phyloP scores from a whole-genome alignment of 2,329 filamentous ascomycete species.

The Gaeumannomyces tritici region DNA sequence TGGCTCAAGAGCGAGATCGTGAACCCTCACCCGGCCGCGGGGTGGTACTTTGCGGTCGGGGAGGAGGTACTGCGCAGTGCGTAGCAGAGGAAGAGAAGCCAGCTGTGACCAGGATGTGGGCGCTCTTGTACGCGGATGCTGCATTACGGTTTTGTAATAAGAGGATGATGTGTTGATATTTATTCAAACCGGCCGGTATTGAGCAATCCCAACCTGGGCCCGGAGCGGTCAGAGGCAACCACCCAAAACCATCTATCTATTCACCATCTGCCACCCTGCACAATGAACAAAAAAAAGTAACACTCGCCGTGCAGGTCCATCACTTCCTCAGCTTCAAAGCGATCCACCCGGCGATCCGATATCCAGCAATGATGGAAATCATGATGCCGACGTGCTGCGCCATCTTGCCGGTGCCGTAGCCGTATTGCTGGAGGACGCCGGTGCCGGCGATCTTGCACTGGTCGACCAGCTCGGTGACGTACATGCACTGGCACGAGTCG shows the following conservation, averaged over 20 bases:
- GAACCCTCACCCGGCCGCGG: slow-evolving; percentile 11
- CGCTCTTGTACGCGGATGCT: not conserved
- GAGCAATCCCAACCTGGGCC: too few relatives aligned
- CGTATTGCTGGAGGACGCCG: slow-evolving; percentile 60
- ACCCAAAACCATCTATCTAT: too few relatives aligned
- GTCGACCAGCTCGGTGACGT: slow-evolving; percentile 47
- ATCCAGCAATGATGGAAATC: slow-evolving; percentile 64
- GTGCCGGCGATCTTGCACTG: slow-evolving; percentile 63
- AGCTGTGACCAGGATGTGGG: not conserved
- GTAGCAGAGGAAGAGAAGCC: not conserved
- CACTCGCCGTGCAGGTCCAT: not conserved
- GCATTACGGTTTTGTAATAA: not conserved
- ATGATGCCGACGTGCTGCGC: slow-evolving; percentile 70
- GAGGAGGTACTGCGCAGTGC: slow-evolving; percentile 7
- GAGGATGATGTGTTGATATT: not conserved
- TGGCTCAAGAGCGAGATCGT: slow-evolving; percentile 25
- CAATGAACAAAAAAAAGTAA: too few relatives aligned
- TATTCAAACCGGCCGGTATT: not conserved
- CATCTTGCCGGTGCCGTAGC: slow-evolving; percentile 52
- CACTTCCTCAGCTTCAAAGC: slow-evolving; percentile 35
- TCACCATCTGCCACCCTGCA: not conserved
- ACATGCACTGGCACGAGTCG: slow-evolving; percentile 57
- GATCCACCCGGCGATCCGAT: slow-evolving; percentile 59
- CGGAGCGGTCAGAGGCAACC: too few relatives aligned
- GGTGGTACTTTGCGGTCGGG: slow-evolving; percentile 22